Percentiles rank a stretch among this genome's conserved stretches.
These are phyloP conservation scores for Lasiodiplodia sp. DNA, from an alignment of 2,329 filamentous ascomycete species.

Conservation along the genomic window DNA sequence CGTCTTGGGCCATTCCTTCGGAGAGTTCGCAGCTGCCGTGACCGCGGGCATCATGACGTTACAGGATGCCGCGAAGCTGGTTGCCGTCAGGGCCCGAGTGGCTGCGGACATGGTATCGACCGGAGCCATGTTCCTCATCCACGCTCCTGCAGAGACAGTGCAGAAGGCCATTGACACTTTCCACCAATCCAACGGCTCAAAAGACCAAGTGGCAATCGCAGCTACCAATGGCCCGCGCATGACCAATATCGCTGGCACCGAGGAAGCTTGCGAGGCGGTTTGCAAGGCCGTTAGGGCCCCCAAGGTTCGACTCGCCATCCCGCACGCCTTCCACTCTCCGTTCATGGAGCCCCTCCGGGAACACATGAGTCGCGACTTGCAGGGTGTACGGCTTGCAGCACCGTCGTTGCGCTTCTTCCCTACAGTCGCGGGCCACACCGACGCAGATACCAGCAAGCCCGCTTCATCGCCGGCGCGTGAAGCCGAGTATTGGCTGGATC, in stretches of 20 bases:
- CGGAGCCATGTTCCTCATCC: conserved; percentile 2
- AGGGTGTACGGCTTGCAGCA: not conserved
- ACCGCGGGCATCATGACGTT: conserved; percentile 38
- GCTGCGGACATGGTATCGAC: not conserved
- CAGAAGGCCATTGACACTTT: not conserved
- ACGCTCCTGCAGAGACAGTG: not conserved
- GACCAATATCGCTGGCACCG: not conserved
- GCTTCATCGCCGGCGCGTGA: not conserved
- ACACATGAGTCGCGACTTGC: not conserved
- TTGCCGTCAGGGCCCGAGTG: conserved; percentile 1
- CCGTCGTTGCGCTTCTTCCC: not conserved
- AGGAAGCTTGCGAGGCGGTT: not conserved
- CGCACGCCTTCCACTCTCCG: not conserved
- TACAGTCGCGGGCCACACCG: not conserved
- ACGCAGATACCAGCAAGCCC: not conserved
- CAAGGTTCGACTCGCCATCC: not conserved
- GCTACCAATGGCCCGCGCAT: not conserved
- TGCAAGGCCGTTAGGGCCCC: not conserved
- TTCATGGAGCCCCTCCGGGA: not conserved
- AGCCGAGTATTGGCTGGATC: not conserved
- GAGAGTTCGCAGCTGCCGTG: conserved; percentile 52
- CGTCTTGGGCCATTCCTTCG: conserved; percentile 52
- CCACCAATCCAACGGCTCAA: not conserved
- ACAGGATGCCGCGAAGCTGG: conserved; percentile 34
- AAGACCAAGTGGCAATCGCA: not conserved